A percentile compares a stretch with the other conserved stretches of the same genome.
Conservation (phyloP, 176 grass and related monocot species). For the Avena eriantha region DNA sequence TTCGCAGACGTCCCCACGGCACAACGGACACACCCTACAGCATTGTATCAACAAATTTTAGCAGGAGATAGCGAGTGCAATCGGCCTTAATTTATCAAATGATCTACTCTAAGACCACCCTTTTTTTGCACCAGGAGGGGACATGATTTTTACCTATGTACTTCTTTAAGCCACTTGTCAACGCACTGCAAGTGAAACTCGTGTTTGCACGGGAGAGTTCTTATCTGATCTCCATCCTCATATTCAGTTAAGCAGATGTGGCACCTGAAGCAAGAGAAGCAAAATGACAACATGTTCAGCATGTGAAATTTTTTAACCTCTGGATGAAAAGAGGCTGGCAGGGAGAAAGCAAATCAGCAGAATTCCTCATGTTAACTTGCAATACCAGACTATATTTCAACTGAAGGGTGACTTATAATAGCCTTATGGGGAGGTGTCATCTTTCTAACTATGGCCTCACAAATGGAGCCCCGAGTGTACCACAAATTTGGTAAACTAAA, state of each 20-base stretch:
- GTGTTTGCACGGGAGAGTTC: constrained; percentile 86
- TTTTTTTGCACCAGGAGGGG: background rate
- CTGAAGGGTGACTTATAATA: background rate
- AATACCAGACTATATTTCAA: constrained; percentile 3
- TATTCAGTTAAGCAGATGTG: constrained; percentile 95
- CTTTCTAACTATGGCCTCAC: background rate
- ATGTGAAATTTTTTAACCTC: background rate
- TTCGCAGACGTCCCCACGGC: constrained; percentile 76
- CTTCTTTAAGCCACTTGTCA: constrained; percentile 98
- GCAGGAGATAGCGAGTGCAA: background rate
- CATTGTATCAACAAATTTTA: background rate
- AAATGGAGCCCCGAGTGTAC: background rate
- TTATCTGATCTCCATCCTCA: constrained; percentile 87
- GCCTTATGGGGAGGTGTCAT: background rate
- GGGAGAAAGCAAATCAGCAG: background rate
- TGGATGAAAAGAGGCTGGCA: background rate
- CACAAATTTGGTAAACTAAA: background rate
- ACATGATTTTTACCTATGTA: constrained; percentile 61
- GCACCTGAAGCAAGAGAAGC: constrained; percentile 57
- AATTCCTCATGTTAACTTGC: constrained; percentile 4
- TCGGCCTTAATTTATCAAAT: background rate
- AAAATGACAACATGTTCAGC: constrained; percentile 13
- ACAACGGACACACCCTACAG: constrained; percentile 84
- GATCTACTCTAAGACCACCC: background rate
- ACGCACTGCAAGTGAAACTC: constrained; percentile 88